These are phyloP conservation scores for Trichosporon ovoides DNA, from an alignment of 1,284 basidiomycete genomes.

Conservation along the genomic window DNA sequence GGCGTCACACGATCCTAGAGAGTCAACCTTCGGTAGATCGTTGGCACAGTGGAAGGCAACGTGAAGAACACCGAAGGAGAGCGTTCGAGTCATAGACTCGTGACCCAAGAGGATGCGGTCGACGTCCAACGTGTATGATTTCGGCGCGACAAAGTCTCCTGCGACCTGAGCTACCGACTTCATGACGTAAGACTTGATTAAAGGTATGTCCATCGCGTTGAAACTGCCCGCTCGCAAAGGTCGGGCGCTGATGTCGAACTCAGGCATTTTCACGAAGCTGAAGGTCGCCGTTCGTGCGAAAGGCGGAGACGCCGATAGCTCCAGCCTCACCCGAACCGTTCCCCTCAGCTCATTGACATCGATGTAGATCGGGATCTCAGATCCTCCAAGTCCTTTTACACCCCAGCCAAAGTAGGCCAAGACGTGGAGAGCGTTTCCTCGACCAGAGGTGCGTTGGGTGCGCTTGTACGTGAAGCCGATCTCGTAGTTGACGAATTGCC, in stretches of 20 bases:
- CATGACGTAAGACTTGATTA: slow-evolving; percentile 44
- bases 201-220: slow-evolving; percentile 47
- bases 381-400: slow-evolving; percentile 40
- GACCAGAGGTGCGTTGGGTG: slow-evolving; percentile 22
- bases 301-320: slow-evolving; percentile 47
- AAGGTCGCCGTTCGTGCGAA: slow-evolving; percentile 45
- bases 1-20: slow-evolving; percentile 46
- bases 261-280: slow-evolving; percentile 43
- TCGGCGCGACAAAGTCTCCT: slow-evolving; percentile 42
- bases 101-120: slow-evolving; percentile 46
- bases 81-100: slow-evolving; percentile 36
- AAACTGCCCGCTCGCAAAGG: slow-evolving; percentile 42
- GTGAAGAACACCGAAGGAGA: slow-evolving; percentile 44
- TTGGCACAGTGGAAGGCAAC: slow-evolving; percentile 41
- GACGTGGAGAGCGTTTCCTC: slow-evolving; percentile 43
- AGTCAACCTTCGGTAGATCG: slow-evolving; percentile 41
- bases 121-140: slow-evolving; percentile 46
- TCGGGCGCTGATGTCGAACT: slow-evolving; percentile 47
- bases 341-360: slow-evolving; percentile 38
- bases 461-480: slow-evolving; percentile 43
- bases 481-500: slow-evolving; percentile 47
- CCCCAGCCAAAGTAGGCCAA: slow-evolving; percentile 46
- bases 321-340: slow-evolving; percentile 34
- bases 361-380: slow-evolving; percentile 44
- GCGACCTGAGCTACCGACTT: slow-evolving; percentile 45